Evolutionary conservation across 768 basidiomycete genomes (phyloP), one percentile per base, ranked within the genome.

Genomic region (Suillus hirtellus): DNA sequence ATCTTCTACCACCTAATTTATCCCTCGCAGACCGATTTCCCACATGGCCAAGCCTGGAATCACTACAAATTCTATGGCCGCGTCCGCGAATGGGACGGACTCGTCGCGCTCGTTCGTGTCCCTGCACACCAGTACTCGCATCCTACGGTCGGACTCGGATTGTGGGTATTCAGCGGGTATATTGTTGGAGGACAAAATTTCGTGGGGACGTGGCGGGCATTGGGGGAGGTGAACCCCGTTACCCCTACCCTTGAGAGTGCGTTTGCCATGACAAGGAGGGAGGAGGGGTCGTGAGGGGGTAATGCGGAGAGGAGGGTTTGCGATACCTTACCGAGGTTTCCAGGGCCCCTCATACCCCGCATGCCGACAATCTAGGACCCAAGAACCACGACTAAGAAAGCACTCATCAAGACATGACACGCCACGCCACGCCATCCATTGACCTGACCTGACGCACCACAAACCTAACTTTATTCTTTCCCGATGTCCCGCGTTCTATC

Each of bases 191-290:
- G 82, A 10, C 75, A 82, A 63, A 89, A 82, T 62, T 83, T 92
- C 64, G 88, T 89, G 17, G 91, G 91, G 5, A 87, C 86, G 62
- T 92, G 90, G 91, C 80, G 90, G 37, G 73, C 38, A 64, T 69
- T 35, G 67, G 82, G 80, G 44, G 72, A 70, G 60, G 77, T 70
- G 63, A 82, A 84, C 50, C 76, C 79, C 3, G 71, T 79, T 6
- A 68, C 76, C 11, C 86, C 86, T 0, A 79, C 80, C 12, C 85
- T 84, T 73, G 90, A 92, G 70, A 83, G 86, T 37, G 80, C 89
- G 8, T 89, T 90, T 67, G 79, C 82, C 49, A 83, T 88, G 80
- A 84, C 85, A 7, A 15, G 49, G 24, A 50, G 49, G 24, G 49
- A 50, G 15, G 49, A 50, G 49, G 49, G 24, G 46, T 47, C 21